Conservation (phyloP, 208 protist species). For the Trypanosoma cruzi region DNA sequence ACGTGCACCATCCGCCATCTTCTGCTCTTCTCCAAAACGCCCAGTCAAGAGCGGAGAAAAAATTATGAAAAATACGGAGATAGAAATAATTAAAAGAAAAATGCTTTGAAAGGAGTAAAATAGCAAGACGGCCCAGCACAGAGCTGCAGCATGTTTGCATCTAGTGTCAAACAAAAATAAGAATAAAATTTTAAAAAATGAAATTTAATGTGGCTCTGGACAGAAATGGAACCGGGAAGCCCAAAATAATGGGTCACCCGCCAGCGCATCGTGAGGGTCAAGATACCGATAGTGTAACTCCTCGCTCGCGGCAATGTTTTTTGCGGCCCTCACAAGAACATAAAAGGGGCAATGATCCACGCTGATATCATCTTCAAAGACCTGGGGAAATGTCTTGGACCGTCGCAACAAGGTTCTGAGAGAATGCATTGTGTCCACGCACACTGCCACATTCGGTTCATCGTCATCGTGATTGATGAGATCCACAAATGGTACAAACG, state of each 20-base stretch:
- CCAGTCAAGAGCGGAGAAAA: not conserved
- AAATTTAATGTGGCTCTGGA: not conserved
- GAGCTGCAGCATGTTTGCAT: not conserved
- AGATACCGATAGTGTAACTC: slow-evolving; percentile 76
- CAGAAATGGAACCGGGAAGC: slow-evolving; percentile 69
- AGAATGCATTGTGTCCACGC: slow-evolving; percentile 24
- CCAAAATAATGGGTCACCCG: slow-evolving; percentile 58
- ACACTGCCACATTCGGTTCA: slow-evolving; percentile 49
- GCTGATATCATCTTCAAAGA: slow-evolving; percentile 6
- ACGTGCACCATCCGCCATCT: not conserved
- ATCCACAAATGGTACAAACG: slow-evolving; percentile 77
- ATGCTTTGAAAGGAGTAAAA: not conserved
- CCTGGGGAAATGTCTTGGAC: slow-evolving; percentile 26
- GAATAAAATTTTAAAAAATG: not conserved
- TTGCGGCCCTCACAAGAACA: slow-evolving; percentile 46
- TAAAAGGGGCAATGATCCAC: slow-evolving; percentile 36
- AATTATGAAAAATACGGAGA: not conserved
- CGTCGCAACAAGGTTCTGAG: slow-evolving; percentile 12
- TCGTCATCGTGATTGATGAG: slow-evolving; percentile 71
- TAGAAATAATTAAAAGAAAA: not conserved
- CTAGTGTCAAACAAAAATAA: not conserved
- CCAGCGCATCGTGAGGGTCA: slow-evolving; percentile 21
- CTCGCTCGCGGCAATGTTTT: slow-evolving; percentile 31
- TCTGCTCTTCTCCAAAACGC: not conserved
- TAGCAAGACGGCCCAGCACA: not conserved